Conservation (phyloP, 805 yeast species). For the Candida verbasci region DNA sequence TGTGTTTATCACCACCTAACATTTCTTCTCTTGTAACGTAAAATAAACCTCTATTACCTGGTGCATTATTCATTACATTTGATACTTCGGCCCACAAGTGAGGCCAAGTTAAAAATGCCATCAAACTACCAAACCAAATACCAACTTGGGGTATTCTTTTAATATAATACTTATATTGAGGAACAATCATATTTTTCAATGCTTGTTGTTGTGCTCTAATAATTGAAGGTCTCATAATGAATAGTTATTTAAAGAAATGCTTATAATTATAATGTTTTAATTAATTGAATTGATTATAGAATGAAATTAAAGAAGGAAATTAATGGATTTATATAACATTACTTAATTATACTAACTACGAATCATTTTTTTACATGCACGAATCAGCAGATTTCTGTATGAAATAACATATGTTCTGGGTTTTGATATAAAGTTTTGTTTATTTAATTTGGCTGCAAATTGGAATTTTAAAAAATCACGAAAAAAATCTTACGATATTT, state of each 20-base stretch:
- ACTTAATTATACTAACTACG: too few species aligned
- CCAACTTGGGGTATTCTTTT: conserved; percentile 27
- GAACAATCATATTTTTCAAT: conserved; percentile 8
- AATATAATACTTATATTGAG: conserved; percentile 19
- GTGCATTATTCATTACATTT: conserved; percentile 24
- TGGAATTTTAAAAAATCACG: too few species aligned
- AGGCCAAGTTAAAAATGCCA: conserved; percentile 34
- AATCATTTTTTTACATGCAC: too few species aligned
- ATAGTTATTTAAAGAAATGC: too few species aligned
- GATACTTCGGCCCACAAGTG: conserved; percentile 20
- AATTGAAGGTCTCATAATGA: conserved; percentile 7
- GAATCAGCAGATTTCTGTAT: conserved; percentile 5
- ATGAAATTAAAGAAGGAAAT: background rate
- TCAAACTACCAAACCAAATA: conserved; percentile 28
- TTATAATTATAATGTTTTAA: too few species aligned
- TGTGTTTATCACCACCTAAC: background rate
- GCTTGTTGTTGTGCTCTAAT: conserved; percentile 4
- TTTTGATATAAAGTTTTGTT: too few species aligned
- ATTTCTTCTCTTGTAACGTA: conserved; percentile 3
- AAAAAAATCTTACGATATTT: too few species aligned
- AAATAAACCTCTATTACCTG: conserved; percentile 17
- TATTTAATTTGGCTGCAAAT: too few species aligned
- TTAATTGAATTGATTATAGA: background rate
- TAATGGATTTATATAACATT: background rate
- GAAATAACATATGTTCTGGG: too few species aligned